phyloP scores from a whole-genome alignment of 176 grass and related monocot genomes.

The Eleusine coracana region DNA sequence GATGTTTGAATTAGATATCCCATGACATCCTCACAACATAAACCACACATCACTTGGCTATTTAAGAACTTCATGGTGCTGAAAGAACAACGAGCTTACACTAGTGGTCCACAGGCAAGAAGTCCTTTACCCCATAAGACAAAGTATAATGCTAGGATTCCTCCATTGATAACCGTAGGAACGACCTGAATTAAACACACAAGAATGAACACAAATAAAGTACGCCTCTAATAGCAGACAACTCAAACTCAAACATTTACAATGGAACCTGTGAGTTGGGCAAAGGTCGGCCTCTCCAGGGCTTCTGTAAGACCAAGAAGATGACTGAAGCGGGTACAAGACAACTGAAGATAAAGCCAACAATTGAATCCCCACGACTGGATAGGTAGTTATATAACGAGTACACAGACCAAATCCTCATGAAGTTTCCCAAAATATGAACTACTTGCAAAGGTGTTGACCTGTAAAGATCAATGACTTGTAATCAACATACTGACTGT shows the following conservation, averaged over 20 bases:
- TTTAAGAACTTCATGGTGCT: slow-evolving; percentile 7
- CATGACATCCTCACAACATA: neutral
- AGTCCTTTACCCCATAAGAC: slow-evolving; percentile 95
- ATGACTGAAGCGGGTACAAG: slow-evolving; percentile 82
- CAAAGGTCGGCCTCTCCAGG: slow-evolving; percentile 88
- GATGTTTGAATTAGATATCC: slow-evolving; percentile 23
- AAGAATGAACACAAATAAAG: slow-evolving; percentile 24
- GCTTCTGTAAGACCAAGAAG: slow-evolving; percentile 84
- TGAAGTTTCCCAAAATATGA: slow-evolving; percentile 78
- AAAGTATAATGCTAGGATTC: slow-evolving; percentile 94
- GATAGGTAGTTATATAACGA: slow-evolving; percentile 51
- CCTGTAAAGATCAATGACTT: slow-evolving; percentile 40
- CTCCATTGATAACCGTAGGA: slow-evolving; percentile 93
- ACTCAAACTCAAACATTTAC: slow-evolving; percentile 33
- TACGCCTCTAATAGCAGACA: neutral
- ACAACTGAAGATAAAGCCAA: slow-evolving; percentile 97
- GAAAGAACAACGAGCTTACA: slow-evolving; percentile 68
- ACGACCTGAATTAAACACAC: slow-evolving; percentile 58
- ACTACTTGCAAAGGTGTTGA: slow-evolving; percentile 82
- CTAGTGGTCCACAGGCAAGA: slow-evolving; percentile 76
- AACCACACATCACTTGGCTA: neutral
- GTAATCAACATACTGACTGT: neutral
- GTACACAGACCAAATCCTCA: slow-evolving; percentile 92
- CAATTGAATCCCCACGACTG: slow-evolving; percentile 55
- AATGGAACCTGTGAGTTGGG: slow-evolving; percentile 87